These are phyloP conservation scores for Serendipita sp. DNA, from an alignment of 768 basidiomycete species.

Conservation along the genomic window DNA sequence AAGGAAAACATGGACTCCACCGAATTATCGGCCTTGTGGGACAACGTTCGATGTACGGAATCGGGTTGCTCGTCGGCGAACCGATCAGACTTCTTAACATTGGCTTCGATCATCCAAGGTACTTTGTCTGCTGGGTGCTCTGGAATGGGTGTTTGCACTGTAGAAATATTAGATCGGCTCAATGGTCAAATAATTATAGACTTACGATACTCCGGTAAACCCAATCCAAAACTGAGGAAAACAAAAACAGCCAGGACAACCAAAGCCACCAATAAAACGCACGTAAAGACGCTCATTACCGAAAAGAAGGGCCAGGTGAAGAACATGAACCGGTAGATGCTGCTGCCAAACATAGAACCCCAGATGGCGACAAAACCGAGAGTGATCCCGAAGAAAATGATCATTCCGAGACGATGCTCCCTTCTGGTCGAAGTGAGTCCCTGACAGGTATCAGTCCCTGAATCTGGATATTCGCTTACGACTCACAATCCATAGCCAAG, in stretches of 20 bases:
- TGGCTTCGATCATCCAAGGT: not conserved
- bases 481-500: not conserved
- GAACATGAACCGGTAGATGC: constrained; percentile 4
- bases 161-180: not conserved
- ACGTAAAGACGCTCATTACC: not conserved
- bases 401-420: not conserved
- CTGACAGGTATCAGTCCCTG: not conserved
- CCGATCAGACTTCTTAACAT: too few relatives aligned
- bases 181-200: not conserved
- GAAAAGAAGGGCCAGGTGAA: not conserved
- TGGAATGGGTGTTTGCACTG: not conserved
- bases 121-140: constrained; percentile 5
- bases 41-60: too few relatives aligned
- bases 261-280: not conserved
- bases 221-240: constrained; percentile 1
- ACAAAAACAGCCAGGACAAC: not conserved
- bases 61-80: too few relatives aligned
- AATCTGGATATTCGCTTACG: not conserved
- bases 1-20: not conserved
- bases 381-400: not conserved
- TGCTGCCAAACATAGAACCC: not conserved
- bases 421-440: not conserved
- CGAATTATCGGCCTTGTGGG: too few relatives aligned
- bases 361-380: not conserved
- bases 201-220: constrained; percentile 2